These are phyloP conservation scores for Zymoseptoria pseudotritici DNA, from an alignment of 2,329 filamentous ascomycete genomes.

Conservation along the genomic window DNA sequence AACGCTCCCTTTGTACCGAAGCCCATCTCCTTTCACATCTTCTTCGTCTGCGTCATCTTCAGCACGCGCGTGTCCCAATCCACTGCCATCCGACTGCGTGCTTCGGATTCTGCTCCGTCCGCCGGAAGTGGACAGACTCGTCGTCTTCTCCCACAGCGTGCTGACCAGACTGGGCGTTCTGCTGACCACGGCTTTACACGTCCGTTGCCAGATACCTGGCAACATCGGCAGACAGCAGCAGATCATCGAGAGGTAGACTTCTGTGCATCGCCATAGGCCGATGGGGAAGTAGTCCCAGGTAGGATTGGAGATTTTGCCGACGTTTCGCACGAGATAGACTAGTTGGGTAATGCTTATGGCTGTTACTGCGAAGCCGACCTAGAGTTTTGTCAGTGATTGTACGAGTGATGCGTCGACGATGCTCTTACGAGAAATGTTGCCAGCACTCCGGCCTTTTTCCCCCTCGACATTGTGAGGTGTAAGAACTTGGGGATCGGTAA, in stretches of 20 bases:
- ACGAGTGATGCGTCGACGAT: background rate
- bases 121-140: background rate
- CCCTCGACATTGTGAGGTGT: background rate
- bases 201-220: constrained; percentile 2
- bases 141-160: background rate
- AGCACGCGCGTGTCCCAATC: background rate
- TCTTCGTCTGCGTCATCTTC: background rate
- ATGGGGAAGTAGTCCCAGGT: constrained; percentile 6
- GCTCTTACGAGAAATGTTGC: constrained; percentile 1
- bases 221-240: constrained; percentile 7
- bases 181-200: background rate
- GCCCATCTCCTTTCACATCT: background rate
- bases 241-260: constrained; percentile 7
- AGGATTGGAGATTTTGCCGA: background rate
- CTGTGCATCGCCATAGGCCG: constrained; percentile 4
- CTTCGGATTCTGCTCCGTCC: background rate
- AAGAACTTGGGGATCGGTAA: constrained; percentile 3
- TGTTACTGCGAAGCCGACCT: constrained; percentile 6
- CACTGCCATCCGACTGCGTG: background rate
- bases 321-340: constrained; percentile 1
- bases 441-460: constrained; percentile 4
- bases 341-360: constrained; percentile 3
- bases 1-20: background rate
- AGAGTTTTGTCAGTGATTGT: background rate
- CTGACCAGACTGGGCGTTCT: background rate